Evolutionary conservation across 2,329 filamentous ascomycete species (phyloP).

Genomic region (Fusarium longipes): DNA sequence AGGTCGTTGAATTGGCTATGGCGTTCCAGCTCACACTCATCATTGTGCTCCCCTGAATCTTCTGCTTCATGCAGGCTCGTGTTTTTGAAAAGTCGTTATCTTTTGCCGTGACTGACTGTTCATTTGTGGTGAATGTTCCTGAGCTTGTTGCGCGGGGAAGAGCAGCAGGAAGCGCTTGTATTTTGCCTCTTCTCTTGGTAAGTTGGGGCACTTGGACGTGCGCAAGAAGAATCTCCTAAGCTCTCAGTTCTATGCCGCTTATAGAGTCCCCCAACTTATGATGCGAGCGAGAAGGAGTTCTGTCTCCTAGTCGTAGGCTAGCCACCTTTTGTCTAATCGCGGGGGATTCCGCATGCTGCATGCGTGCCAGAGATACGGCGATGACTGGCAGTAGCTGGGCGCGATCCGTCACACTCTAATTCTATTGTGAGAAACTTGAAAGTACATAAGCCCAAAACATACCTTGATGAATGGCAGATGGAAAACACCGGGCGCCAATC

Average conservation of each 20-base stretch:
- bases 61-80: neutral
- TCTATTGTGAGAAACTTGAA: slow-evolving; percentile 12
- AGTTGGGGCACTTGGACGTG: slow-evolving; percentile 22
- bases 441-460: neutral
- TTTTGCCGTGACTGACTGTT: neutral
- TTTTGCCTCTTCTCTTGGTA: slow-evolving; percentile 1
- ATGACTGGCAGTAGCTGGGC: slow-evolving; percentile 47
- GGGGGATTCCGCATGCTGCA: slow-evolving; percentile 52
- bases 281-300: neutral
- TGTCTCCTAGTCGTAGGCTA: neutral
- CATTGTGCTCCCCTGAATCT: neutral
- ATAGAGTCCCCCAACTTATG: neutral
- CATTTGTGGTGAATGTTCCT: neutral
- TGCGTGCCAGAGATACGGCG: slow-evolving; percentile 47
- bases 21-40: slow-evolving; percentile 25
- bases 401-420: slow-evolving; percentile 45
- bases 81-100: neutral
- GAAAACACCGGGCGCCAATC: slow-evolving; percentile 52
- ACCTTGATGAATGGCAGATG: slow-evolving; percentile 53
- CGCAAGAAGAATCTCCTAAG: slow-evolving; percentile 45
- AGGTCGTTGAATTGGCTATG: neutral
- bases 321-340: slow-evolving; percentile 47
- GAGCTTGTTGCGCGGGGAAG: neutral
- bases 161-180: neutral
- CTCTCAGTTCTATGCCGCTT: slow-evolving; percentile 29